Percentiles rank a stretch among this genome's conserved stretches.
Conservation (phyloP, 768 basidiomycete species). For the Sistotremastrum niveocremeum region DNA sequence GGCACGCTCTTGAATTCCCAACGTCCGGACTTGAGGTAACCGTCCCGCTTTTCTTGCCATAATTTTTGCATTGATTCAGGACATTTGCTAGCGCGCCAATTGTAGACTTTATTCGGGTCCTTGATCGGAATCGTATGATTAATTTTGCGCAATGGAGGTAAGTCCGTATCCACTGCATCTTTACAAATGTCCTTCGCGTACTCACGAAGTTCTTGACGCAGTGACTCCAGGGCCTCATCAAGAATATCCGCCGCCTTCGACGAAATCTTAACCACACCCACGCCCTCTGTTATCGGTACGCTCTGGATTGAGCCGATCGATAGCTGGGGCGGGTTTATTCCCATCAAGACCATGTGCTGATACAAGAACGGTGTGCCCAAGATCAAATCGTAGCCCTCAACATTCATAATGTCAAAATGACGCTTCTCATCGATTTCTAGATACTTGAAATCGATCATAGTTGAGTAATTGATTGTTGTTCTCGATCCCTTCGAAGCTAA, state of each 20-base stretch:
- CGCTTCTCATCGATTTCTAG: slow-evolving; percentile 7
- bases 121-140: slow-evolving; percentile 25
- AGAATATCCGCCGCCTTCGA: slow-evolving; percentile 9
- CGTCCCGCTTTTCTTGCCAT: slow-evolving; percentile 18
- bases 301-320: too few relatives aligned
- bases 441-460: slow-evolving; percentile 5
- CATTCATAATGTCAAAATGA: slow-evolving; percentile 11
- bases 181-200: slow-evolving; percentile 9
- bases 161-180: slow-evolving; percentile 8
- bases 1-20: slow-evolving; percentile 17
- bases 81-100: slow-evolving; percentile 23
- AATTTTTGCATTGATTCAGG: slow-evolving; percentile 16
- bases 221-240: slow-evolving; percentile 4
- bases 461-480: slow-evolving; percentile 2
- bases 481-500: slow-evolving; percentile 4
- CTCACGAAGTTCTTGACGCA: slow-evolving; percentile 9
- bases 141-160: slow-evolving; percentile 18
- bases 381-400: slow-evolving; percentile 13
- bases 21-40: slow-evolving; percentile 17
- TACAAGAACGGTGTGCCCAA: slow-evolving; percentile 6
- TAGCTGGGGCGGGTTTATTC: too few relatives aligned
- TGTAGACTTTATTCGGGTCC: slow-evolving; percentile 18
- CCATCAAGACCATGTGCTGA: slow-evolving; percentile 1
- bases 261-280: slow-evolving; percentile 3
- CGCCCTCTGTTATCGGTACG: slow-evolving; percentile 7